phyloP scores from a whole-genome alignment of 805 yeast species.

The Candida endomychidarum region DNA sequence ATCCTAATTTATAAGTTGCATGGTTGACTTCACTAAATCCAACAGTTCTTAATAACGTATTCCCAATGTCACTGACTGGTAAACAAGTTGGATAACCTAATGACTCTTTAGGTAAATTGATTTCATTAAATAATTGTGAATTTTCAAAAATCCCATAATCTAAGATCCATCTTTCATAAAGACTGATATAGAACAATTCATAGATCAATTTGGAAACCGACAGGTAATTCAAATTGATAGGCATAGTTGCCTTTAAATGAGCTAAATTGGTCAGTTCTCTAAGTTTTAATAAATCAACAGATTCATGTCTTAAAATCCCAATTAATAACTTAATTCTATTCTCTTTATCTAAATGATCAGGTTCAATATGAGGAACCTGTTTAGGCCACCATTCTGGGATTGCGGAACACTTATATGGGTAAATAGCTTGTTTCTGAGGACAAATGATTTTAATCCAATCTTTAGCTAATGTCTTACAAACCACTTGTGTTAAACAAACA shows the following conservation, averaged over 20 bases:
- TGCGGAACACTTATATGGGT: slow-evolving; percentile 54
- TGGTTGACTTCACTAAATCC: slow-evolving; percentile 5
- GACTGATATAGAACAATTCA: slow-evolving; percentile 27
- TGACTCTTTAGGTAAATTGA: slow-evolving; percentile 1
- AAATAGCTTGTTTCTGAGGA: slow-evolving; percentile 62
- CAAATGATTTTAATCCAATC: slow-evolving; percentile 66
- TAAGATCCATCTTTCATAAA: slow-evolving; percentile 25
- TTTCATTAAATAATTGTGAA: slow-evolving; percentile 11
- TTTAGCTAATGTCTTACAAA: slow-evolving; percentile 63
- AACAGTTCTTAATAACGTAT: slow-evolving; percentile 2
- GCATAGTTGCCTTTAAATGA: background rate
- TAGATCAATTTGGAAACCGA: slow-evolving; percentile 17
- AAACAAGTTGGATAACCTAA: background rate
- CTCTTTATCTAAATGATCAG: slow-evolving; percentile 65
- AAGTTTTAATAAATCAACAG: slow-evolving; percentile 10
- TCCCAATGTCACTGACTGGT: slow-evolving; percentile 3
- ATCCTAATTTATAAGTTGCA: slow-evolving; percentile 1
- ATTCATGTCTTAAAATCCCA: slow-evolving; percentile 27
- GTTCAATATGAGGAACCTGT: slow-evolving; percentile 60
- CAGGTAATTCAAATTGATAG: slow-evolving; percentile 4
- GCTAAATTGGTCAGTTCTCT: slow-evolving; percentile 7
- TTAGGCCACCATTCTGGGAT: slow-evolving; percentile 76
- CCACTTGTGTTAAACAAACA: slow-evolving; percentile 21
- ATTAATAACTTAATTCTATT: slow-evolving; percentile 55
- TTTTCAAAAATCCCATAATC: slow-evolving; percentile 12